phyloP scores from a whole-genome alignment of 75 land plant species.

The Picea glauca region DNA sequence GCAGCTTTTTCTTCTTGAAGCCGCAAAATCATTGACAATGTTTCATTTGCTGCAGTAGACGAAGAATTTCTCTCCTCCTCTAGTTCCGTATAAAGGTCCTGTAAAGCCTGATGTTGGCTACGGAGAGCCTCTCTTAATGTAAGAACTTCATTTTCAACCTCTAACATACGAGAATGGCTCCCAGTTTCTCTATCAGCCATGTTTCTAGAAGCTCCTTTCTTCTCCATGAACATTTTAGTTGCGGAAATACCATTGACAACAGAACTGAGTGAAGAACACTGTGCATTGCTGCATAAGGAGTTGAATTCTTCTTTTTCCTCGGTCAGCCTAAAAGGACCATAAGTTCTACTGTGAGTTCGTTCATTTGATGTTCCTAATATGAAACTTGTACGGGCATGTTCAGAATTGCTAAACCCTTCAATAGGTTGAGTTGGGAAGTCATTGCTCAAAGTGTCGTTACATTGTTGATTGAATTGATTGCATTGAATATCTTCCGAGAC shows the following conservation, averaged over 20 bases:
- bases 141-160: conserved; percentile 20
- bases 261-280: neutral
- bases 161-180: neutral
- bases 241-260: neutral
- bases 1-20: conserved; percentile 87
- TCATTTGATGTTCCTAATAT: neutral
- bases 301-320: neutral
- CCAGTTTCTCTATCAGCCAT: neutral
- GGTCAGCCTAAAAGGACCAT: neutral
- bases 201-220: neutral
- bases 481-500: neutral
- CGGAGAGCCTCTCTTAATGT: conserved; percentile 49
- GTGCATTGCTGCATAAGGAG: neutral
- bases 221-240: neutral
- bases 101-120: conserved; percentile 42
- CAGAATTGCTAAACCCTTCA: neutral
- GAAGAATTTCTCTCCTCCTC: conserved; percentile 88
- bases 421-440: neutral
- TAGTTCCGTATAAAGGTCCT: conserved; percentile 58
- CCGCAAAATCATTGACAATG: conserved; percentile 82
- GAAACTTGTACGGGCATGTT: neutral
- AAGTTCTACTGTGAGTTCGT: neutral
- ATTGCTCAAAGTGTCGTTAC: neutral
- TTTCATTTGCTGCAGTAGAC: conserved; percentile 77
- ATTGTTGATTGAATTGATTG: neutral